Evolutionary conservation across 305 asterid species (phyloP), one percentile per base, ranked within the genome.

Genomic region (Fraxinus albicans): DNA sequence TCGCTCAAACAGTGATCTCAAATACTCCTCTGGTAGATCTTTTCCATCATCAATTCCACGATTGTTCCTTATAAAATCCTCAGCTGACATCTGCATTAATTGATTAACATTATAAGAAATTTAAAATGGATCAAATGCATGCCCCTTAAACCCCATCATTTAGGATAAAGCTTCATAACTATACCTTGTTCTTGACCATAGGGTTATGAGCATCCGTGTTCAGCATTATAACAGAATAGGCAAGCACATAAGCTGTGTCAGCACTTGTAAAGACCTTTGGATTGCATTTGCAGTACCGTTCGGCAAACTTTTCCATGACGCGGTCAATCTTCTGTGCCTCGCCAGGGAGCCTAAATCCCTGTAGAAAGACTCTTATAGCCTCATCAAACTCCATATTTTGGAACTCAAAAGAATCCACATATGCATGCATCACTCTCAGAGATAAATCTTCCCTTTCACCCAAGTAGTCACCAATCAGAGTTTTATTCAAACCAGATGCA

Each of bases 261-360:
- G 99, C 99, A 89, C 99, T 97, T 79, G 92, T 93, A 90, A 97
- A 97, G 83, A 79, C 96, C 83, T 90, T 90, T 34, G 98, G 96
- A 87, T 95, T 97, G 86, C 99, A 91, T 86, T 97, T 97, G 89
- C 99, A 97, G 87, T 94, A 97, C 65, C 99, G 91, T 82, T 97
- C 99, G 75, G 99, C 94, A 89, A 97, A 95, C 88, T 97, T 97
- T 83, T 97, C 99, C 99, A 97, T 97, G 55, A 97, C 94, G 60
- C 99, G 93, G 80, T 97, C 99, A 78, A 97, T 97, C 92, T 97
- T 97, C 86, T 97, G 99, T 63, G 99, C 99, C 94, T 97, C 99
- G 67, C 99, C 99, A 83, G 99, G 99, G 86, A 97, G 81, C 84
- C 99, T 93, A 83, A 97, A 97, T 74, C 99, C 97, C 86, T 91